Evolutionary conservation across 306 rosid species (phyloP), one percentile per base, ranked within the genome.

Genomic region (Citrullus colocynthis): DNA sequence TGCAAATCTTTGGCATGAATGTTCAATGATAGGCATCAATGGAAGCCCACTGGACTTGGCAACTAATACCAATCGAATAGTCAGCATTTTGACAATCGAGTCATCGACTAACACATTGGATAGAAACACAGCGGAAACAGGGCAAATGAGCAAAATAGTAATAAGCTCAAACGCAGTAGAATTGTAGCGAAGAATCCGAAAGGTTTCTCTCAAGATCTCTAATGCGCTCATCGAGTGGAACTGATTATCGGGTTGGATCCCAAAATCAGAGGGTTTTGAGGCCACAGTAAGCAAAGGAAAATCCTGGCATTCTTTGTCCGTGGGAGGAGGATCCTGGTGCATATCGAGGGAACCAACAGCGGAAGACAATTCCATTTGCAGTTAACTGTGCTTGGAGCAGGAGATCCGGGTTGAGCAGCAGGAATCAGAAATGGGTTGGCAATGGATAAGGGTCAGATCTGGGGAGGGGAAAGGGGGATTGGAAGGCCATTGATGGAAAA

Each of bases 21-120:
- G 99, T 80, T 89, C 88, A 80, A 92, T 87, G 48, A 92, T 78
- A 79, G 97, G 89, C 83, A 88, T 84, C 56, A 96, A 82, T 7
- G 98, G 98, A 51, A 96, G 90, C 64, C 99, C 98, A 82, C 97
- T 91, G 73, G 93, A 79, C 77, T 88, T 88, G 12, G 96, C 96
- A 78, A 96, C 83, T 80, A 96, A 77, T 84, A 91, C 75, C 78
- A 96, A 87, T 80, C 96, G 85, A 75, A 93, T 28, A 34, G 89
- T 86, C 9, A 96, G 86, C 74, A 74, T 91, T 86, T 81, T 88
- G 70, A 88, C 93, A 66, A 86, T 77, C 14, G 93, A 84, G 17
- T 83, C 85, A 83, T 92, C 92, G n/a, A 91, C 90, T 57, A 90
- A 78, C 12, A 86, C 79, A 82, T 91, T 91, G 6, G 99, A 89